Base-by-base conservation (phyloP, 2,329 filamentous ascomycete genomes). In the Paraconiothyrium brasiliense region DNA sequence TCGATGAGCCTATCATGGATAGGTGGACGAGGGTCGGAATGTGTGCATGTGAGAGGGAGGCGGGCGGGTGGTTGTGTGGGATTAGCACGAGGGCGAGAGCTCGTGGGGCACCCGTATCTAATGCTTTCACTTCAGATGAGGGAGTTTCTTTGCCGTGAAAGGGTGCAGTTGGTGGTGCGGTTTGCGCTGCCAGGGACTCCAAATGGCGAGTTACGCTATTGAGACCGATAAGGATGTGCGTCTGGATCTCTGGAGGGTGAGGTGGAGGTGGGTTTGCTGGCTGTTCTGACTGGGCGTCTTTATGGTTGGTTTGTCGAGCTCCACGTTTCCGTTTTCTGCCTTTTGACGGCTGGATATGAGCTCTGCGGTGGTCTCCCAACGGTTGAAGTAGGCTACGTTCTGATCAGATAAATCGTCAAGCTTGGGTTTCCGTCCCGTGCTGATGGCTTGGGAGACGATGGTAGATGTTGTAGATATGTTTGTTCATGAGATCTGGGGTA, bases 151-250 rank as follows among this genome's bases (percentile, higher is more conserved):
- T 39, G 44, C 43, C 54, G 13, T 32, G 35, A 16, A 22, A 27
- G 46, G 59, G 62, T 52, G 60, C 34, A 4, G 64, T 63, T 13
- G 60, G 34, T 11, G 68, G 70, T 41, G 69, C 65, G 1, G 57
- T 67, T 9, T 52, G 60, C n/a, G 74, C 64, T 4, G 82, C 77
- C 32, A 78, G 69, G 22, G 76, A 72, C 62, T 89, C 84, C 2
- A 93, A 82, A 52, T 81, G 82, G 20, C 87, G 84, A 5, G 87
- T 89, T 60, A 92, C 87, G 60, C 80, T 83, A 67, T 88, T 86
- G 48, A 92, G 79, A 2, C 91, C 91, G 51, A 91, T 79, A 52
- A 91, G 86, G 43, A 93, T 74, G 63, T 84, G 84, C 3, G 79
- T 78, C n/a, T 79, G 76, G 9, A 92, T 78, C 5, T 67, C 64